phyloP scores from a whole-genome alignment of 1,284 basidiomycete species.

The Ustilago trichophora region DNA sequence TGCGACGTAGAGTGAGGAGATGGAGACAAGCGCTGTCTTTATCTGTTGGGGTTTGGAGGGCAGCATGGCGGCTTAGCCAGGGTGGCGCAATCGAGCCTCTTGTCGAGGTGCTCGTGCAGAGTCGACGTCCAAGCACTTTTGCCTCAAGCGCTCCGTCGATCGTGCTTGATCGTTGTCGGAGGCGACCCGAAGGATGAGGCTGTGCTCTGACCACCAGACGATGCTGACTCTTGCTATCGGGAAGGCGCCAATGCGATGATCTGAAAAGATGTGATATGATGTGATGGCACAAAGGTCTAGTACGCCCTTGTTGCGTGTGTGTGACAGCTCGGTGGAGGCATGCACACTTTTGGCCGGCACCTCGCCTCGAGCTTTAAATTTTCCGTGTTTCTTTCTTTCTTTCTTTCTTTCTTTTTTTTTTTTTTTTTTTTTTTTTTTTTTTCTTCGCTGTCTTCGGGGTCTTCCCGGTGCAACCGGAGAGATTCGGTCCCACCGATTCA shows the following conservation, averaged over 20 bases:
- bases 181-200: not conserved
- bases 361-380: conserved; percentile 4
- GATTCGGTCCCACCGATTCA: not conserved
- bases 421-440: too few species aligned
- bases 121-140: not conserved
- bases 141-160: not conserved
- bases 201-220: not conserved
- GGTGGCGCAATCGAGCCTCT: not conserved
- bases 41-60: conserved; percentile 34
- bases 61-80: conserved; percentile 15
- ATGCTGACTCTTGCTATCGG: too few species aligned
- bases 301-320: not conserved
- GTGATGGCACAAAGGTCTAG: not conserved
- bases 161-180: not conserved
- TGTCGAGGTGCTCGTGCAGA: not conserved
- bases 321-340: conserved; percentile 15
- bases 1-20: conserved; percentile 25
- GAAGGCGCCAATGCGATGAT: too few species aligned
- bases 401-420: not conserved
- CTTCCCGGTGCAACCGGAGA: not conserved
- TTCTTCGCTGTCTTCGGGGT: too few species aligned
- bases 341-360: not conserved
- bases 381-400: not conserved
- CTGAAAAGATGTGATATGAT: not conserved
- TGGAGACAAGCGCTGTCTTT: conserved; percentile 33